A percentile compares a stretch with the other conserved stretches of the same genome.
Conservation (phyloP, 2,329 filamentous ascomycete genomes). For the Ophiostoma perfectum region DNA sequence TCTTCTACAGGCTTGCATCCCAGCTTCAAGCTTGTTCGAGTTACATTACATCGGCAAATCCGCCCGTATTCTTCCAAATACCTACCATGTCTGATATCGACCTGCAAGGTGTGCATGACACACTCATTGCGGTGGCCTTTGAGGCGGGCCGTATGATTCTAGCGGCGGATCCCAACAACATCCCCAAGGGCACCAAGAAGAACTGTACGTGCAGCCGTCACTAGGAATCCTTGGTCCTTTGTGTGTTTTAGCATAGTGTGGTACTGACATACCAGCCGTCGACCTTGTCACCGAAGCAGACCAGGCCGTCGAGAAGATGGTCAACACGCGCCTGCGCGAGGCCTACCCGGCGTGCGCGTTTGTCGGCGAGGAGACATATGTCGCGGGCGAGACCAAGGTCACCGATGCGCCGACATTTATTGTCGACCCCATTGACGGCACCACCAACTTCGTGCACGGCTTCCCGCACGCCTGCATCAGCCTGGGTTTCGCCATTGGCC, state of each 20-base stretch:
- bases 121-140: constrained; percentile 54
- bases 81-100: constrained; percentile 37
- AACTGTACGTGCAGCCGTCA: constrained; percentile 39
- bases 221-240: too few relatives aligned
- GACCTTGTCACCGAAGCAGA: constrained; percentile 66
- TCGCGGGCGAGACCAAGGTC: constrained; percentile 56
- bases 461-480: constrained; percentile 72
- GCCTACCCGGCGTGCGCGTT: constrained; percentile 56
- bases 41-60: too few relatives aligned
- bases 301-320: constrained; percentile 59
- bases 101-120: constrained; percentile 57
- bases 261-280: constrained; percentile 43
- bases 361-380: constrained; percentile 73
- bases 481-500: constrained; percentile 62
- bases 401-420: constrained; percentile 68
- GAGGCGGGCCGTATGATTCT: constrained; percentile 62
- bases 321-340: constrained; percentile 46
- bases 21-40: background rate
- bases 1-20: too few relatives aligned
- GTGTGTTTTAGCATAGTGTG: too few relatives aligned
- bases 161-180: constrained; percentile 53
- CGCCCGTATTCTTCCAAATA: background rate
- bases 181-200: constrained; percentile 56
- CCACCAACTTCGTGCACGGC: constrained; percentile 73
- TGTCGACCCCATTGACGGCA: constrained; percentile 78